phyloP scores from a whole-genome alignment of 2,329 filamentous ascomycete genomes.

The Ophiostoma perfectum region DNA sequence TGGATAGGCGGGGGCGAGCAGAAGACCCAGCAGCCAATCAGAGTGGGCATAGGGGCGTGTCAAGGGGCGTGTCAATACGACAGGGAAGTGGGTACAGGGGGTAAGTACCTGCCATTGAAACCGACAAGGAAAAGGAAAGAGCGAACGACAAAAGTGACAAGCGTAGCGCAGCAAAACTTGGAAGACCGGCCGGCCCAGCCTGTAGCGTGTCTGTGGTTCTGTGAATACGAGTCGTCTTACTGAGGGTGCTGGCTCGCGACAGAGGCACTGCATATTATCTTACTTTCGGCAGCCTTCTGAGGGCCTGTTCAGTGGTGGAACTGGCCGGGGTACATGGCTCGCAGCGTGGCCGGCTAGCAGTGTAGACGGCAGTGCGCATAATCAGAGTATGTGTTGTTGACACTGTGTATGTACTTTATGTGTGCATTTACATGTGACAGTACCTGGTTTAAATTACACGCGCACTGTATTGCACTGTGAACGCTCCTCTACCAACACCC shows the following conservation, averaged over 20 bases:
- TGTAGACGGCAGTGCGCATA: neutral
- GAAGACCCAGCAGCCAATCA: neutral
- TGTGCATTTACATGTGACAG: neutral
- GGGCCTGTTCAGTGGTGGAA: neutral
- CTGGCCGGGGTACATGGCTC: neutral
- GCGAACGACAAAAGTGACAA: neutral
- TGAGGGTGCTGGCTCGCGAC: neutral
- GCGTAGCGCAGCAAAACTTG: constrained; percentile 6
- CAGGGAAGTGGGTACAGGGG: constrained; percentile 2
- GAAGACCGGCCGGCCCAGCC: constrained; percentile 1
- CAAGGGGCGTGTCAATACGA: neutral
- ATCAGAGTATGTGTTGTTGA: neutral
- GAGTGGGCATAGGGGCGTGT: neutral
- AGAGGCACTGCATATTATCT: constrained; percentile 1
- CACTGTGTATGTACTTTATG: neutral
- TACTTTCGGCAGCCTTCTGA: neutral
- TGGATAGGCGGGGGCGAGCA: neutral
- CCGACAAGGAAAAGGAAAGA: constrained; percentile 5
- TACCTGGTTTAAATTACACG: neutral
- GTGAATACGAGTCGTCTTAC: neutral
- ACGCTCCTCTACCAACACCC: neutral
- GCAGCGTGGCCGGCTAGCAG: neutral
- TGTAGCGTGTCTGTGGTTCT: neutral
- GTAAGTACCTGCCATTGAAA: constrained; percentile 9
- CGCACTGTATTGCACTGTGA: neutral